A percentile compares a stretch with the other conserved stretches of the same genome.
These are phyloP conservation scores for Sutorius australiensis DNA, from an alignment of 768 basidiomycete species.

Conservation along the genomic window DNA sequence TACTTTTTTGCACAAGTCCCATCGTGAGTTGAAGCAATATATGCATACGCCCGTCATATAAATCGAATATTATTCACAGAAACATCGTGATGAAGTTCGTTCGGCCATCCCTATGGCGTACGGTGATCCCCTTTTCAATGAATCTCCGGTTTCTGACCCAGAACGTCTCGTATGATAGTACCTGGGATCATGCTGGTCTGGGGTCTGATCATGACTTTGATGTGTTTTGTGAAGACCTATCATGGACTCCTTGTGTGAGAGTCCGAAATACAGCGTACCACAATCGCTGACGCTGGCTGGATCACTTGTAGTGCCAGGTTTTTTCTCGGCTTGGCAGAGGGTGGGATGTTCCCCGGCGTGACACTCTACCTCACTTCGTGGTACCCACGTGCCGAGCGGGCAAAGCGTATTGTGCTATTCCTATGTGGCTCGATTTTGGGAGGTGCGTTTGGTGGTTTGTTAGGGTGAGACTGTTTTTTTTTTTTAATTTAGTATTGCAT, in stretches of 20 bases:
- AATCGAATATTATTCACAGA: slow-evolving; percentile 15
- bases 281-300: slow-evolving; percentile 1
- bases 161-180: slow-evolving; percentile 26
- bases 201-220: slow-evolving; percentile 36
- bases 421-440: slow-evolving; percentile 53
- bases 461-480: slow-evolving; percentile 35
- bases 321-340: slow-evolving; percentile 46
- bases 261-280: not conserved
- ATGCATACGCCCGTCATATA: not conserved
- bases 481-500: not conserved
- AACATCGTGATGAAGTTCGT: slow-evolving; percentile 35
- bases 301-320: slow-evolving; percentile 29
- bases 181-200: slow-evolving; percentile 35
- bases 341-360: slow-evolving; percentile 40
- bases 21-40: slow-evolving; percentile 28
- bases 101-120: slow-evolving; percentile 34
- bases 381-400: slow-evolving; percentile 57
- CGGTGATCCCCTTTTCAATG: not conserved
- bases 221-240: slow-evolving; percentile 35
- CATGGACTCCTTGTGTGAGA: slow-evolving; percentile 29
- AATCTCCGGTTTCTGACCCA: slow-evolving; percentile 3
- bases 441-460: slow-evolving; percentile 46
- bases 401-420: slow-evolving; percentile 54
- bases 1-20: slow-evolving; percentile 39
- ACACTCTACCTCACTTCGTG: slow-evolving; percentile 48